Base-by-base conservation (phyloP, 345 rosid species). In the Orychophragmus violaceus region DNA sequence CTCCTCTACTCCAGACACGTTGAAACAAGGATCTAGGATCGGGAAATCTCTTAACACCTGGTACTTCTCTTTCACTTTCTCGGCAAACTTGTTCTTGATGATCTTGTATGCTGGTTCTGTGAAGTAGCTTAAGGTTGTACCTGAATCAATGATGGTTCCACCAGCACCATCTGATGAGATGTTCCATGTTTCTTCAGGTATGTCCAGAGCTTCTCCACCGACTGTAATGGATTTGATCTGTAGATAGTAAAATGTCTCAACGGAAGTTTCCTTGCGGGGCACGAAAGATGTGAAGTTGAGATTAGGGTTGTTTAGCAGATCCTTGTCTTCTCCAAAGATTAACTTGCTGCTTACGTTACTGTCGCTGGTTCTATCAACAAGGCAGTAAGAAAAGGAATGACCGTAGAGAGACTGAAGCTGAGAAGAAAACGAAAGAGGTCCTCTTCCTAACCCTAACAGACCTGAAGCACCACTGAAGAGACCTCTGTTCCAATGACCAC, bases 401-500 rank as follows among this genome's bases (percentile, higher is more conserved):
- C 95, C 92, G 4, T 85, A 87, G 1, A 65, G 74, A 55, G 95
- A 81, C 62, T 85, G 90, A 57, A 92, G 83, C 83, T 92, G 98
- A 13, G 96, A 84, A 18, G 89, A 66, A 37, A 91, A 85, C 2
- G 98, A 92, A 45, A 89, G 87, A 11, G 92, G 87, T 19, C 96
- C 95, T 83, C 90, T 82, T 22, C 98, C 98, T 18, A 92, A 82
- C 8, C 98, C 96, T 51, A 92, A 69, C 66, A 92, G 59, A 29
- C 98, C 96, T 29, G 96, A 79, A 46, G 96, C 95, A 8, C 92
- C 95, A 10, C 55, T 79, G 70, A 89, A 89, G 8, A 76, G 75
- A 22, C 94, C 98, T 75, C 92, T 59, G 78, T 92, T 92, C 95
- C 92, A 84, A 65, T 84, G 89, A 3, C 98, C 96, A 48, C 96